Evolutionary conservation across 495 filamentous ascomycete genomes (phyloP).

Genomic region (Geopyxis carbonaria): DNA sequence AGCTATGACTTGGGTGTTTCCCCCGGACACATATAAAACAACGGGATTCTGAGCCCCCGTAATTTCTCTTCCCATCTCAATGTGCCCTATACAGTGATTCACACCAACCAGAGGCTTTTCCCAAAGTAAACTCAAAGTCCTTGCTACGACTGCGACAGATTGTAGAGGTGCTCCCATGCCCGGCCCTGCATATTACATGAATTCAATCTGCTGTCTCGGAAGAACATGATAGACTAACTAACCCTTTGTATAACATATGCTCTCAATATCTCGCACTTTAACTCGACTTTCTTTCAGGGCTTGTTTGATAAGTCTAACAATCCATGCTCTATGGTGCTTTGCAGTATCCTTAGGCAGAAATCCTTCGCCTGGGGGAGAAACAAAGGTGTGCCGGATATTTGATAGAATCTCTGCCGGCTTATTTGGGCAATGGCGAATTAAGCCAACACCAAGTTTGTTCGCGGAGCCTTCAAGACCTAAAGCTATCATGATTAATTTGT

Average conservation of each 20-base stretch:
- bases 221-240: too few relatives aligned
- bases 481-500: slow-evolving; percentile 36
- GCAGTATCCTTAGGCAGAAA: slow-evolving; percentile 96
- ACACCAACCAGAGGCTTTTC: slow-evolving; percentile 73
- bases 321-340: slow-evolving; percentile 71
- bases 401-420: slow-evolving; percentile 59
- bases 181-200: slow-evolving; percentile 45
- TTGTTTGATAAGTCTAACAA: slow-evolving; percentile 59
- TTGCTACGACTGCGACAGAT: slow-evolving; percentile 66
- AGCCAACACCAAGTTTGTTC: slow-evolving; percentile 90
- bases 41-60: slow-evolving; percentile 84
- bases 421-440: slow-evolving; percentile 60
- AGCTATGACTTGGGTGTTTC: slow-evolving; percentile 96
- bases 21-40: slow-evolving; percentile 88
- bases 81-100: slow-evolving; percentile 94
- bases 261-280: slow-evolving; percentile 49
- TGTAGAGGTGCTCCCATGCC: slow-evolving; percentile 96
- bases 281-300: slow-evolving; percentile 55
- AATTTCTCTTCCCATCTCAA: slow-evolving; percentile 93
- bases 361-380: slow-evolving; percentile 78
- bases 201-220: too few relatives aligned
- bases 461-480: slow-evolving; percentile 93
- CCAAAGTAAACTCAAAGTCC: slow-evolving; percentile 74
- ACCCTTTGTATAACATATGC: slow-evolving; percentile 89
- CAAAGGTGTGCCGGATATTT: slow-evolving; percentile 87